phyloP scores from a whole-genome alignment of 2,329 filamentous ascomycete species.

The Ophiostoma australiae region DNA sequence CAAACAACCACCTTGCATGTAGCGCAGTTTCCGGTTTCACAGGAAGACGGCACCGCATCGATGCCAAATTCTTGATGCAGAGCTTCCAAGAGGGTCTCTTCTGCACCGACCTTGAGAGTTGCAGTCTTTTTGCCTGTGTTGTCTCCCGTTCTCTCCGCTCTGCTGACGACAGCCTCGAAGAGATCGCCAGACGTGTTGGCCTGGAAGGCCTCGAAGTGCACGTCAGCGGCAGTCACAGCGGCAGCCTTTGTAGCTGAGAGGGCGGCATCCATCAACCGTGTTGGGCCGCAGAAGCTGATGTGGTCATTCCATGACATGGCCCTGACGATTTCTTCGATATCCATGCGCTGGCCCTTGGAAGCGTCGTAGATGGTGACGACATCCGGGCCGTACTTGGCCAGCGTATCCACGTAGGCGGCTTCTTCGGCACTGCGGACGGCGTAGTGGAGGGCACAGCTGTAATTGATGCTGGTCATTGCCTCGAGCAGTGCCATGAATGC shows the following conservation, averaged over 20 bases:
- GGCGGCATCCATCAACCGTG: not conserved
- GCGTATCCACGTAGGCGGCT: constrained; percentile 49
- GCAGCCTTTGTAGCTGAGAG: not conserved
- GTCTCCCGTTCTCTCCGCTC: not conserved
- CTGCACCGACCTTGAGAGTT: not conserved
- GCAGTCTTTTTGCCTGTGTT: not conserved
- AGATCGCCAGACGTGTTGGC: not conserved
- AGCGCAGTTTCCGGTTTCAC: not conserved
- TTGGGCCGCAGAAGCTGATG: not conserved
- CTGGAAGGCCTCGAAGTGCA: not conserved
- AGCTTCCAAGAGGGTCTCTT: not conserved
- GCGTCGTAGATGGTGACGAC: constrained; percentile 50
- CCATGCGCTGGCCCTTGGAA: constrained; percentile 47
- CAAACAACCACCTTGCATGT: not conserved
- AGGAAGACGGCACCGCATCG: not conserved
- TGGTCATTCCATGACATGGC: not conserved
- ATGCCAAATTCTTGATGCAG: not conserved
- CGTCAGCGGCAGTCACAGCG: not conserved
- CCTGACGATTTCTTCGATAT: constrained; percentile 41
- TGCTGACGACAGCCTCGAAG: not conserved
- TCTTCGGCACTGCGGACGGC: constrained; percentile 50
- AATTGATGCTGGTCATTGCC: constrained; percentile 42
- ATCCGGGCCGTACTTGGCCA: constrained; percentile 37
- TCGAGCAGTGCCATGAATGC: constrained; percentile 54
- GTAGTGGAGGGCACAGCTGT: constrained; percentile 53